Base-by-base conservation (phyloP, 148 eudicot genomes). In the Rhododendron mucronatum region DNA sequence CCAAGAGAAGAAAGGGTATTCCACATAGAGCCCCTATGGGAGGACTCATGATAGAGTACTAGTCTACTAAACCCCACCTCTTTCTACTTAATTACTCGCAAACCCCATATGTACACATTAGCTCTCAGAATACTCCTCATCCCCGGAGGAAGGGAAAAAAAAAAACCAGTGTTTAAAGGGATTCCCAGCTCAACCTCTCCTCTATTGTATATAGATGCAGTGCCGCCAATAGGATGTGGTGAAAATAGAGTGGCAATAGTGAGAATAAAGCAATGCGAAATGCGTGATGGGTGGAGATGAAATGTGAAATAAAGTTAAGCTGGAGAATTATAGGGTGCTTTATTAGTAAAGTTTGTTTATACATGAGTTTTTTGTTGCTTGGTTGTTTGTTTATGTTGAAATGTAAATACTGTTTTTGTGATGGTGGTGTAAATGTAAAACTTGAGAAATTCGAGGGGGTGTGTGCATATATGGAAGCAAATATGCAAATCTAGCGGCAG, bases 11-110 rank as follows among this genome's bases (percentile, higher is more conserved):
- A 82, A 96, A 96, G 95, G 99, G 99, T 21, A 96, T 94, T 83
- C 99, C 99, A 67, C 99, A 95, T 86, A 94, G 99, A 90, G 97
- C 99, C 86, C 99, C 99, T 88, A 90, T 90, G 84, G 94, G 90
- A 71, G 93, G 93, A 33, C 87, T 92, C 7, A 67, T 88, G 41
- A 89, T 94, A 87, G 94, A 94, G 79, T 92, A 89, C 84, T 92
- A 87, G 26, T 23, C 50, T 9, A 9, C 50, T 47, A 63, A 78
- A 67, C 23, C 45, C 57, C 23, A 14, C 81, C n/a, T 12, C 48
- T 15, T 63, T 71, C 71, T 51, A 11, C 80, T 57, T 20, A 89
- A 71, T 82, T 67, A 85, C 83, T 76, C 77, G 37, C 35, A 16
- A 15, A 33, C 86, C 84, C 83, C 85, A 5, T 5, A 44, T 65